Evolutionary conservation across 2,329 filamentous ascomycete species (phyloP).

Genomic region (Bisporella sp.): DNA sequence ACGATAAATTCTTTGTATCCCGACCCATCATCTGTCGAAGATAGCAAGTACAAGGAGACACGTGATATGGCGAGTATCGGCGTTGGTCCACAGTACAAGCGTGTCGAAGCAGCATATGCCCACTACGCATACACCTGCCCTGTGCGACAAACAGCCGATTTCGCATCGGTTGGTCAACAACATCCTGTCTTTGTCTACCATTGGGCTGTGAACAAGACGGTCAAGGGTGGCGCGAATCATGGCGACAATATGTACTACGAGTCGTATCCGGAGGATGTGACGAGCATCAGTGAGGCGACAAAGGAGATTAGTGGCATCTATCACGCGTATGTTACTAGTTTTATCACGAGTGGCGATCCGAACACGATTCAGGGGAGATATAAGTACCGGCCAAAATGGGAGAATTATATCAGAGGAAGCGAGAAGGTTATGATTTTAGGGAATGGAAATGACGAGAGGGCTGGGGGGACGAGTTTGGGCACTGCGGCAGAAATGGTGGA

Average conservation of each 20-base stretch:
- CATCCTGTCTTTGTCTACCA: constrained; percentile 46
- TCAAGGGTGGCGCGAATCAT: constrained; percentile 32
- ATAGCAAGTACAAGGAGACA: constrained; percentile 33
- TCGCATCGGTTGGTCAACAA: constrained; percentile 14
- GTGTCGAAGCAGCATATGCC: constrained; percentile 51
- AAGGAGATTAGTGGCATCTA: constrained; percentile 14
- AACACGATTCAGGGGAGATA: constrained; percentile 23
- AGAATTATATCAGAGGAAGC: constrained; percentile 28
- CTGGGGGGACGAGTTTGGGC: constrained; percentile 29
- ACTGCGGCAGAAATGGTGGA: neutral
- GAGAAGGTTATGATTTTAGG: constrained; percentile 37
- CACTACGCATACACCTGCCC: constrained; percentile 59
- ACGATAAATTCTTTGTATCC: constrained; percentile 54
- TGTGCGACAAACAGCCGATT: constrained; percentile 50
- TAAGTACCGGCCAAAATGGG: constrained; percentile 17
- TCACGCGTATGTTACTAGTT: constrained; percentile 18
- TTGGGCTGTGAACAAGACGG: constrained; percentile 39
- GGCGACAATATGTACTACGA: constrained; percentile 39
- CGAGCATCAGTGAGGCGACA: constrained; percentile 10
- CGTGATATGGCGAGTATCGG: constrained; percentile 15
- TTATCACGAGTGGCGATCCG: constrained; percentile 18
- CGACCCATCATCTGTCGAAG: constrained; percentile 38
- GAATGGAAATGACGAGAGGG: constrained; percentile 40
- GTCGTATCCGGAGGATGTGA: constrained; percentile 29
- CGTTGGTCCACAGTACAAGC: constrained; percentile 46